Evolutionary conservation across 164 flowering plant genomes (phyloP).

Genomic region (Kingdonia uniflora): DNA sequence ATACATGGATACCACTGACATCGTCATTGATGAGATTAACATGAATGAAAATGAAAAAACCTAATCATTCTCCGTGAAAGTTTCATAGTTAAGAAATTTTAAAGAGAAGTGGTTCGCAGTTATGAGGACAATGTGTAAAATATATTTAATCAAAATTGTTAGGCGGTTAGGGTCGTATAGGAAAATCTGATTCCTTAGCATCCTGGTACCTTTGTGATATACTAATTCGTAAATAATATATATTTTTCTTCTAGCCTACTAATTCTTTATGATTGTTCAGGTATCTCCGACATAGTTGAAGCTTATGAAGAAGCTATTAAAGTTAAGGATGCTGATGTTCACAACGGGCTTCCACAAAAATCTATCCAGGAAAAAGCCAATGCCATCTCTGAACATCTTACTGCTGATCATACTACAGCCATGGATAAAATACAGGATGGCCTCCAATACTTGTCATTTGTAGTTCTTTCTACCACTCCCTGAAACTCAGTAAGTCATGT

Average conservation of each 20-base stretch:
- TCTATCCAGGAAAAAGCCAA: conserved; percentile 62
- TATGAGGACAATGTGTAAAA: no score
- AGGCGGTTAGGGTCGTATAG: no score
- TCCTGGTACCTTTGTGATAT: no score
- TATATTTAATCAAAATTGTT: no score
- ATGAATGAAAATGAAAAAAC: no score
- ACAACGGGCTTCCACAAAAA: conserved; percentile 25
- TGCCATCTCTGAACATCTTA: conserved; percentile 50
- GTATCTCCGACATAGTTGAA: conserved; percentile 79
- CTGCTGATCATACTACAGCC: conserved; percentile 44
- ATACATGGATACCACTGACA: no score
- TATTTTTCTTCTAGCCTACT: not conserved
- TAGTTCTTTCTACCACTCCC: conserved; percentile 62
- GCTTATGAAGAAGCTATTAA: conserved; percentile 62
- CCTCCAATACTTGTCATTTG: conserved; percentile 57
- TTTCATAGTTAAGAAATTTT: no score
- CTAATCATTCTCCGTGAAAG: no score
- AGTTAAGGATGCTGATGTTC: conserved; percentile 40
- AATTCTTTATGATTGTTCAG: conserved; percentile 21
- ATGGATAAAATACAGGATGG: conserved; percentile 73
- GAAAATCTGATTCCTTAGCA: no score
- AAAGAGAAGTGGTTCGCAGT: no score
- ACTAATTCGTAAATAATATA: no score
- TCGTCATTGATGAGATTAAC: no score
- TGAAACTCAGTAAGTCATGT: conserved; percentile 14